Evolutionary conservation across 1,284 basidiomycete genomes (phyloP), one percentile per base, ranked within the genome.

Genomic region (Takashimella koratensis): DNA sequence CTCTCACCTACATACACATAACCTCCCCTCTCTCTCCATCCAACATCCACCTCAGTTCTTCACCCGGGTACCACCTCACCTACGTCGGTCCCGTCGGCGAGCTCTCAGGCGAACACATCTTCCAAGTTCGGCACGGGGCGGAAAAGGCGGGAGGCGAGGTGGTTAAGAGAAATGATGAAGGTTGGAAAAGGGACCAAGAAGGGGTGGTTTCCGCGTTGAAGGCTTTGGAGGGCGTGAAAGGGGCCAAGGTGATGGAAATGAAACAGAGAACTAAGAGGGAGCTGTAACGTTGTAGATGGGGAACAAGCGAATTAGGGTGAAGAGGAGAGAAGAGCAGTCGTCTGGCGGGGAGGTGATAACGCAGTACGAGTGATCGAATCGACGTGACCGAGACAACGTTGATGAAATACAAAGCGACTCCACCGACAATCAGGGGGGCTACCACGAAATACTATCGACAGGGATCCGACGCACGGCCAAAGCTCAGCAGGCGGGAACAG

Each of bases 81-180:
- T 70, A 71, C 54, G 40, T 69, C 12, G 72, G 68, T 1, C 68
- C 63, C 3, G 65, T 74, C 1, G 72, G 72, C 20, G 72, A 74
- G 54, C 59, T 74, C 6, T 46, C 62, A n/a, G 67, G 64, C 24
- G 72, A 72, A 56, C 66, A 73, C 51, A 65, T 74, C 22, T 74
- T 66, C 50, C 61, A 71, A 50, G 63, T 70, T 11, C 59, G 25
- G 36, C 27, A 21, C 40, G 49, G 13, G 56, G 45, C 20, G 44
- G 22, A 21, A 12, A 24, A 11, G 25, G 19, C 42, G 8, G 43
- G 44, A 10, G 59, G 41, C 10, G 41, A 39, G 24, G 39, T 50
- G 3, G 30, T 58, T 12, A 57, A 45, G 39, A 51, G 53, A 20
- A 45, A 50, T 4, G 53, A 55, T 3, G 56, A 52, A 13, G 12